These are phyloP conservation scores for Phaeodactylum tricornutum DNA, from an alignment of 108 stramenopile genomes.

Conservation along the genomic window DNA sequence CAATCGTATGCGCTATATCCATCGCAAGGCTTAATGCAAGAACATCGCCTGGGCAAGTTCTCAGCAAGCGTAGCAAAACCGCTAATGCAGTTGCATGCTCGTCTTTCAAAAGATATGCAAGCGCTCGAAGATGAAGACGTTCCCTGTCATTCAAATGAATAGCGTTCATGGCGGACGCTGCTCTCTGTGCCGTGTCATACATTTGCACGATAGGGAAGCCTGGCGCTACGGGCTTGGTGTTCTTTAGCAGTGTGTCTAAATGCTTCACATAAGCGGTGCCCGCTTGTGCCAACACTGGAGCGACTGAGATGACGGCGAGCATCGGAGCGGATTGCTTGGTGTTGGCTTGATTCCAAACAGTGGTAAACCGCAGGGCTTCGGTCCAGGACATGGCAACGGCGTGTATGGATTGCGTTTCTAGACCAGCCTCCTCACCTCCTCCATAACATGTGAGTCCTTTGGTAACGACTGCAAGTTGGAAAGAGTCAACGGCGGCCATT, in stretches of 20 bases:
- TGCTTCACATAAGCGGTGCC: constrained; percentile 48
- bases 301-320: constrained; percentile 63
- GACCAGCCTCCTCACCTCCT: constrained; percentile 64
- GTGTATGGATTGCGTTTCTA: constrained; percentile 50
- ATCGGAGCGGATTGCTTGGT: constrained; percentile 42
- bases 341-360: constrained; percentile 33
- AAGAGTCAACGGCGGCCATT: constrained; percentile 51
- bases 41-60: constrained; percentile 65
- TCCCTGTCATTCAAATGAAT: constrained; percentile 44
- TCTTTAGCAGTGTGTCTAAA: constrained; percentile 41
- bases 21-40: constrained; percentile 66
- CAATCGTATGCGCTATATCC: constrained; percentile 60
- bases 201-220: constrained; percentile 18
- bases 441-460: constrained; percentile 54
- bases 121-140: constrained; percentile 1
- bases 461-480: constrained; percentile 48
- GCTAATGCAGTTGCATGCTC: constrained; percentile 51
- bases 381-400: constrained; percentile 58
- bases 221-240: constrained; percentile 19
- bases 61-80: constrained; percentile 40
- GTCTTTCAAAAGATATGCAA: constrained; percentile 47
- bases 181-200: neutral
- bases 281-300: constrained; percentile 59
- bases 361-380: constrained; percentile 44
- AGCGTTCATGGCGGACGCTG: constrained; percentile 6